Percentiles rank a stretch among this genome's conserved stretches.
Conservation (phyloP, 257 asterid species). For the Orobanche coerulescens region DNA sequence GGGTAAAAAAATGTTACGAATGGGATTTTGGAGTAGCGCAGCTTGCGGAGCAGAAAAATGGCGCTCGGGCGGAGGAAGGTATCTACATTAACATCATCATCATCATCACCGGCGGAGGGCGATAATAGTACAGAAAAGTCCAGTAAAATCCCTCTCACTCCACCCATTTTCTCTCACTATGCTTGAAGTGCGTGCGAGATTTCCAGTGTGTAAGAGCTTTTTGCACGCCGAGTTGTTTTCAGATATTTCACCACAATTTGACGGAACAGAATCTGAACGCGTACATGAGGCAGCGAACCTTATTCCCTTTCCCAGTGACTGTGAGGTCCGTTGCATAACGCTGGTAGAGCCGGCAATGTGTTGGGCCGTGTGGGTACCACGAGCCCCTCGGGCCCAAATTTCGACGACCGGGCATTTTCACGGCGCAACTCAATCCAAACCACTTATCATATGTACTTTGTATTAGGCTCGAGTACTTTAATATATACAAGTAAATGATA, state of each 20-base stretch:
- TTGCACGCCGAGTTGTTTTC: slow-evolving; percentile 18
- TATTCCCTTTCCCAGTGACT: not conserved
- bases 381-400: too few relatives aligned
- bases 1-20: slow-evolving; percentile 26
- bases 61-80: slow-evolving; percentile 37
- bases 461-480: too few relatives aligned
- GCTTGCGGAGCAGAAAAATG: slow-evolving; percentile 54
- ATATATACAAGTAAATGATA: too few relatives aligned
- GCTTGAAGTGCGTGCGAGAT: not conserved
- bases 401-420: too few relatives aligned
- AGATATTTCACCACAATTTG: not conserved
- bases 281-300: slow-evolving; percentile 21
- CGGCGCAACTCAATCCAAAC: too few relatives aligned
- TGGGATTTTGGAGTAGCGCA: slow-evolving; percentile 60
- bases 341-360: too few relatives aligned
- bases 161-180: slow-evolving; percentile 32
- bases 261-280: slow-evolving; percentile 12
- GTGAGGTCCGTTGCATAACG: not conserved
- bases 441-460: too few relatives aligned
- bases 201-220: not conserved
- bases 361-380: too few relatives aligned
- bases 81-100: slow-evolving; percentile 22
- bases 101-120: slow-evolving; percentile 21
- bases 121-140: slow-evolving; percentile 45
- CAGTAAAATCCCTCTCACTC: slow-evolving; percentile 53